These are phyloP conservation scores for Mucor sp. DNA, from an alignment of 371 early-diverging fungal genomes.

Conservation along the genomic window DNA sequence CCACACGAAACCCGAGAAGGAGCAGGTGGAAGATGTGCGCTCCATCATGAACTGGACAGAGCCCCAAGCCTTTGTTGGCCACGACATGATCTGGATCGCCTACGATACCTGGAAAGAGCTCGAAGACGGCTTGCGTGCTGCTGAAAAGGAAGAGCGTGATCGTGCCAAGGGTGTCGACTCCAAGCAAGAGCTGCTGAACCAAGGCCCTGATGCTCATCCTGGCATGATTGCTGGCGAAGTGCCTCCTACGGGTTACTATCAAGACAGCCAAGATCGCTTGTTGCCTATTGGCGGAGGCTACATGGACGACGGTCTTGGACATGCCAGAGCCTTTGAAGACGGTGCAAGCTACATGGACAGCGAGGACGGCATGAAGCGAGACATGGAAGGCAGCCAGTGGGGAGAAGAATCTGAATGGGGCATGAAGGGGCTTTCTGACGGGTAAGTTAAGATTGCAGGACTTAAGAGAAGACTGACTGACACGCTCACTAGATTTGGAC, in stretches of 20 bases:
- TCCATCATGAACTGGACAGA: constrained; percentile 54
- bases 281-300: constrained; percentile 33
- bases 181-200: constrained; percentile 22
- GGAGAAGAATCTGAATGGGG: constrained; percentile 61
- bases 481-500: constrained; percentile 40
- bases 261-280: constrained; percentile 34
- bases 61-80: constrained; percentile 53
- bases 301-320: constrained; percentile 18
- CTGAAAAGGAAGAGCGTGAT: constrained; percentile 72
- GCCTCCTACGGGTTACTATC: constrained; percentile 22
- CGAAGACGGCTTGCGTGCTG: constrained; percentile 74
- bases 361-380: constrained; percentile 50
- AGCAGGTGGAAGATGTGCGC: constrained; percentile 42
- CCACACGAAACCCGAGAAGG: constrained; percentile 31
- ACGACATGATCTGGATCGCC: constrained; percentile 66
- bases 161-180: constrained; percentile 41
- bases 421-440: constrained; percentile 50
- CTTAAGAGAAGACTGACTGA: neutral
- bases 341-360: constrained; percentile 50
- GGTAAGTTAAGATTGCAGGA: constrained; percentile 28
- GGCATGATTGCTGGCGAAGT: constrained; percentile 4
- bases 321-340: constrained; percentile 36
- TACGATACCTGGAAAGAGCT: constrained; percentile 78
- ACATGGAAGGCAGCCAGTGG: constrained; percentile 55
- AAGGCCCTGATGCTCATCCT: neutral